phyloP scores from a whole-genome alignment of 2,329 filamentous ascomycete genomes.

The Calonectria montana region DNA sequence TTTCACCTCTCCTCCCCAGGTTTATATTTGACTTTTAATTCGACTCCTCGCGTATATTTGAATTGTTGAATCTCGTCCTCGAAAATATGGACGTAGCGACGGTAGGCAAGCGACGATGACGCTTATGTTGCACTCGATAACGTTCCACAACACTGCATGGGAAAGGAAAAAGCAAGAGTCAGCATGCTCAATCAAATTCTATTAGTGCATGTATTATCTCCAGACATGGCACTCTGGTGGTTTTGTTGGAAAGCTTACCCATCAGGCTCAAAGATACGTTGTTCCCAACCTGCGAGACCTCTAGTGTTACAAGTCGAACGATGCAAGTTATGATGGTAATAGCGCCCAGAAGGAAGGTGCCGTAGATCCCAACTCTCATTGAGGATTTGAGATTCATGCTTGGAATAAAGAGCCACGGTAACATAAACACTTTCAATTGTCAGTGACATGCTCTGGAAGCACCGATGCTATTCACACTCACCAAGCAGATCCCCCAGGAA shows the following conservation, averaged over 20 bases:
- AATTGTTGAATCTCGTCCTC: slow-evolving; percentile 8
- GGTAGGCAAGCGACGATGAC: slow-evolving; percentile 37
- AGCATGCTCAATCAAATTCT: not conserved
- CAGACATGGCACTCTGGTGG: too few species aligned
- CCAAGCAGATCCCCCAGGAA: slow-evolving; percentile 3
- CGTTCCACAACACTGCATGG: slow-evolving; percentile 31
- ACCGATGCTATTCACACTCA: not conserved
- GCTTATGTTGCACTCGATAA: slow-evolving; percentile 30
- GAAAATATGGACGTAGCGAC: slow-evolving; percentile 34
- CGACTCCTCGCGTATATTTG: not conserved
- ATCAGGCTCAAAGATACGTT: slow-evolving; percentile 28
- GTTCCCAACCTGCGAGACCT: slow-evolving; percentile 10
- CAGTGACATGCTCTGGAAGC: not conserved
- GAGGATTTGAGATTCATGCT: not conserved
- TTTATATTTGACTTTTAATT: not conserved
- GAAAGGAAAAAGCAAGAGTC: not conserved
- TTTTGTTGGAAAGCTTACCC: slow-evolving; percentile 10
- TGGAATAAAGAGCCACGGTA: slow-evolving; percentile 16
- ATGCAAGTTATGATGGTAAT: slow-evolving; percentile 35
- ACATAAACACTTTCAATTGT: not conserved
- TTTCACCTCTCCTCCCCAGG: too few species aligned
- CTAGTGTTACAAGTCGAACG: slow-evolving; percentile 30
- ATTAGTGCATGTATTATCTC: too few species aligned
- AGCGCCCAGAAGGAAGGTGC: slow-evolving; percentile 31
- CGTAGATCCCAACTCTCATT: slow-evolving; percentile 11